A percentile compares a stretch with the other conserved stretches of the same genome.
These are phyloP conservation scores for Fusarium sp. DNA, from an alignment of 2,329 filamentous ascomycete species.

Conservation along the genomic window DNA sequence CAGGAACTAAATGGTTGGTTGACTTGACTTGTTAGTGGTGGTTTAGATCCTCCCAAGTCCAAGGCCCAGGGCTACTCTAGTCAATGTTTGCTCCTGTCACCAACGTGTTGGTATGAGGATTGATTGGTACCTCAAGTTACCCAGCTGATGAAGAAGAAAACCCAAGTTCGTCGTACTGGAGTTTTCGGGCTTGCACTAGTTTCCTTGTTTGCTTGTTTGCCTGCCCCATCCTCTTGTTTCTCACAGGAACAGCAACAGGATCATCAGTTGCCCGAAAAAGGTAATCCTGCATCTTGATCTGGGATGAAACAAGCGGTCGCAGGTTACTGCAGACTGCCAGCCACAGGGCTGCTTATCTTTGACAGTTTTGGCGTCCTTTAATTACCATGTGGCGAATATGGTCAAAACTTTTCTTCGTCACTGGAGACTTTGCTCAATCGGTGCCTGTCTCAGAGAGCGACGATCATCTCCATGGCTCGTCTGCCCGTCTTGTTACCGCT, in stretches of 20 bases:
- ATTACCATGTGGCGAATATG: slow-evolving; percentile 41
- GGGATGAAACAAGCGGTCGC: slow-evolving; percentile 41
- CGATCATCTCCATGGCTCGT: slow-evolving; percentile 20
- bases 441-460: slow-evolving; percentile 34
- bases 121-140: slow-evolving; percentile 11
- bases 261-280: neutral
- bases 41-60: slow-evolving; percentile 6
- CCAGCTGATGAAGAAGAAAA: slow-evolving; percentile 14
- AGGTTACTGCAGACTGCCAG: slow-evolving; percentile 6
- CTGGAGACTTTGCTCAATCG: slow-evolving; percentile 1
- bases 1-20: neutral
- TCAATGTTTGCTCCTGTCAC: slow-evolving; percentile 1
- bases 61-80: slow-evolving; percentile 10
- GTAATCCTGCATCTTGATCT: slow-evolving; percentile 22
- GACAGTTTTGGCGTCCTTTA: slow-evolving; percentile 31
- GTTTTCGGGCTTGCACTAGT: slow-evolving; percentile 12
- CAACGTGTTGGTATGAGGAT: slow-evolving; percentile 7
- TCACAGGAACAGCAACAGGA: neutral
- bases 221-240: neutral
- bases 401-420: slow-evolving; percentile 9
- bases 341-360: slow-evolving; percentile 32
- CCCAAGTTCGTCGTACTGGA: slow-evolving; percentile 29
- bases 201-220: neutral
- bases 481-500: slow-evolving; percentile 18
- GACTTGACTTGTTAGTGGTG: neutral